Conservation (phyloP, 805 yeast species). For the Lachancea cidri region DNA sequence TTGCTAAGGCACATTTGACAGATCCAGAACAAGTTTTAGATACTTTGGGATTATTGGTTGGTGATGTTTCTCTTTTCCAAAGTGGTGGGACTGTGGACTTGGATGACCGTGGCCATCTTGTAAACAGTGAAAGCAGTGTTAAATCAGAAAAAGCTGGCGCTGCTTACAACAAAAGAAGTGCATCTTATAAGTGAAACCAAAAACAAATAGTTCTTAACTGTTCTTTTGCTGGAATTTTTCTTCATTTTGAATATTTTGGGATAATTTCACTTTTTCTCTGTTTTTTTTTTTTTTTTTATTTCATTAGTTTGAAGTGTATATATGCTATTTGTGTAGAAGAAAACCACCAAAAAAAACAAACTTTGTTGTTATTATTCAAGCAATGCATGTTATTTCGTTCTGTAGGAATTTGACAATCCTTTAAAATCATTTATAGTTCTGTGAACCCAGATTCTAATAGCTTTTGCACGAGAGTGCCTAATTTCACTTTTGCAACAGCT, state of each 20-base stretch:
- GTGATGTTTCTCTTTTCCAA: slow-evolving; percentile 73
- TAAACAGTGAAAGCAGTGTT: slow-evolving; percentile 37
- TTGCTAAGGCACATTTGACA: slow-evolving; percentile 77
- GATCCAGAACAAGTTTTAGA: slow-evolving; percentile 84
- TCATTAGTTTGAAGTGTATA: neutral
- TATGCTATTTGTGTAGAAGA: too few species aligned
- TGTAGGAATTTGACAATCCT: neutral
- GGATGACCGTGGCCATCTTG: slow-evolving; percentile 72
- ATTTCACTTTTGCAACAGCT: slow-evolving; percentile 21
- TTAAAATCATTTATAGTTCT: neutral
- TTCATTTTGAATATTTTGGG: too few species aligned
- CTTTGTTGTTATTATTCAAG: too few species aligned
- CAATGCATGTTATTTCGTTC: too few species aligned
- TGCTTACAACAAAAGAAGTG: slow-evolving; percentile 27
- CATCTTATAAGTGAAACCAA: slow-evolving; percentile 12
- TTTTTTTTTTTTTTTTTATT: too few species aligned
- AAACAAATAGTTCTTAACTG: neutral
- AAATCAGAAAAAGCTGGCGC: slow-evolving; percentile 33
- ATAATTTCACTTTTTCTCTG: neutral
- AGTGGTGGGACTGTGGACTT: slow-evolving; percentile 70
- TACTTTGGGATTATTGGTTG: slow-evolving; percentile 72
- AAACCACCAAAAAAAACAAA: too few species aligned
- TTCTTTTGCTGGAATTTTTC: too few species aligned
- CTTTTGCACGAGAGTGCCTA: slow-evolving; percentile 18
- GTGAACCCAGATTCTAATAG: slow-evolving; percentile 4